Conservation (phyloP, 2,329 filamentous ascomycete genomes). For the Colletotrichum sp. region DNA sequence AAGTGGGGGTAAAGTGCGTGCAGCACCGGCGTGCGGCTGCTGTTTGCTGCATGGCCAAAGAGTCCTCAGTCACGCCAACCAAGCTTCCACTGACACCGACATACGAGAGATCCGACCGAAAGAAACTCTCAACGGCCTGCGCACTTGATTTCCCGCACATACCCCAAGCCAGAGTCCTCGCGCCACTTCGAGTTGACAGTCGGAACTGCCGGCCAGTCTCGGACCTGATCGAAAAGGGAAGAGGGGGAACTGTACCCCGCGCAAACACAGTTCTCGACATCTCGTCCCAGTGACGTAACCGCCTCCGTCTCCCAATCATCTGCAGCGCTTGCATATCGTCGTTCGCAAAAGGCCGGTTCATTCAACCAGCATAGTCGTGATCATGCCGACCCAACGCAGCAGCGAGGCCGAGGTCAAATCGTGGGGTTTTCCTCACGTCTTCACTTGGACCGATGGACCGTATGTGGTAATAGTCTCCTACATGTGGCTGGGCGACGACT, state of each 20-base stretch:
- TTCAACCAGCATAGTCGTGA: neutral
- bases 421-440: slow-evolving; percentile 74
- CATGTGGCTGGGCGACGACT: neutral
- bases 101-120: neutral
- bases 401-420: slow-evolving; percentile 66
- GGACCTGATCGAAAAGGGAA: neutral
- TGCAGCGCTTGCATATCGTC: neutral
- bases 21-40: neutral
- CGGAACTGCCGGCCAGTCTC: neutral
- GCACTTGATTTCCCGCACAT: neutral
- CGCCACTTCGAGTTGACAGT: neutral
- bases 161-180: neutral
- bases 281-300: slow-evolving; percentile 7
- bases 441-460: slow-evolving; percentile 75
- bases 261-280: neutral
- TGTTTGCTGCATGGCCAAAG: neutral
- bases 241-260: neutral
- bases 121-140: neutral
- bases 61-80: neutral
- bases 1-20: neutral
- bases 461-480: slow-evolving; percentile 45
- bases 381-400: slow-evolving; percentile 40
- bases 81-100: neutral
- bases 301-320: neutral
- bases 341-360: neutral